Conservation (phyloP, 1,139 yeast genomes). For the Debaryomyces fabryi region DNA sequence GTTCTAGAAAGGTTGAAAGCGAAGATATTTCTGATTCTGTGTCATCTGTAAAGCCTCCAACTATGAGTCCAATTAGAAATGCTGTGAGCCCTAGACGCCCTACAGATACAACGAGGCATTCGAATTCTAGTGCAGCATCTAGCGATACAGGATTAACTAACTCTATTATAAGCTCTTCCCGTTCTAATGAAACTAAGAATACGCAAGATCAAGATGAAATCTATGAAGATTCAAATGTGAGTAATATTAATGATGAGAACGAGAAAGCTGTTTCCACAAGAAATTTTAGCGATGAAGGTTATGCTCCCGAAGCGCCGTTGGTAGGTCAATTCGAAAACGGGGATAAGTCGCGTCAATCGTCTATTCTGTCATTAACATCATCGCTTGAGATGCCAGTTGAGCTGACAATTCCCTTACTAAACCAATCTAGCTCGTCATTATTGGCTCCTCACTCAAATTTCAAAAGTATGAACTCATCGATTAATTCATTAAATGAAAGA, state of each 20-base stretch:
- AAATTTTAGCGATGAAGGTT: not conserved
- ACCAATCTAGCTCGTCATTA: conserved; percentile 33
- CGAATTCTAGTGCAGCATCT: conserved; percentile 7
- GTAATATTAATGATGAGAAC: not conserved
- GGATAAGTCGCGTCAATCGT: conserved; percentile 14
- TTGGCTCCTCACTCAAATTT: not conserved
- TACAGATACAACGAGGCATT: not conserved
- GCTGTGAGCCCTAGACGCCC: not conserved
- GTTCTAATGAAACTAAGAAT: conserved; percentile 1
- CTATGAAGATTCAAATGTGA: not conserved
- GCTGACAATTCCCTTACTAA: conserved; percentile 43
- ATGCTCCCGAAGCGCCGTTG: not conserved
- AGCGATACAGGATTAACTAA: conserved; percentile 1
- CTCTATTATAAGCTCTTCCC: conserved; percentile 4
- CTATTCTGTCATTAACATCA: conserved; percentile 27
- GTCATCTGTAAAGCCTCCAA: conserved; percentile 14
- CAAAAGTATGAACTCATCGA: conserved; percentile 25
- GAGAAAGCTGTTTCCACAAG: not conserved
- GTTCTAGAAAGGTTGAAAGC: conserved; percentile 10
- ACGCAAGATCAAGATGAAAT: not conserved
- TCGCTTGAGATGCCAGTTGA: conserved; percentile 31
- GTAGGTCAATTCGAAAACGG: not conserved
- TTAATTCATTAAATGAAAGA: conserved; percentile 32
- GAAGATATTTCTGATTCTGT: conserved; percentile 24
- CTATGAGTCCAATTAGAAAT: conserved; percentile 2